These are phyloP conservation scores for Santalum album DNA, from an alignment of 164 flowering plant genomes.

Conservation along the genomic window DNA sequence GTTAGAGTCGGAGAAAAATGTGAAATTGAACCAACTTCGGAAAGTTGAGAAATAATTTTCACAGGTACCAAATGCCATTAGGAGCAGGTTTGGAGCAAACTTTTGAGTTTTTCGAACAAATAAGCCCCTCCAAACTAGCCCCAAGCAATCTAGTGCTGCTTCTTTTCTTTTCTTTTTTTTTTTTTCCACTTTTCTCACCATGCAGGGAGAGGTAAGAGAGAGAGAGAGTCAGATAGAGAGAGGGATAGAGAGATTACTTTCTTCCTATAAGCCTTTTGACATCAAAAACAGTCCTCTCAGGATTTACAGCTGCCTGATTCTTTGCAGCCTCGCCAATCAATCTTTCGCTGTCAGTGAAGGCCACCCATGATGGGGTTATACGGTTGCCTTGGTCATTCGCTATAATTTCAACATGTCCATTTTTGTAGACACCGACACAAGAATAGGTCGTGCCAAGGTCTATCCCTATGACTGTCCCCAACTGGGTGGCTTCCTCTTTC, in stretches of 20 bases:
- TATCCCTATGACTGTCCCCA: slow-evolving; percentile 82
- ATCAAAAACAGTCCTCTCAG: slow-evolving; percentile 71
- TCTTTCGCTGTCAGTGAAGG: slow-evolving; percentile 69
- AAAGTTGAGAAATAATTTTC: too few relatives aligned
- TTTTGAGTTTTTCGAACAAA: too few relatives aligned
- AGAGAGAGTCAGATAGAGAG: too few relatives aligned
- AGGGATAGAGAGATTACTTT: slow-evolving; percentile 58
- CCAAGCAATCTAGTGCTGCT: too few relatives aligned
- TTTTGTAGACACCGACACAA: slow-evolving; percentile 87
- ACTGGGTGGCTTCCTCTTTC: slow-evolving; percentile 61
- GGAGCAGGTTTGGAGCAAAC: too few relatives aligned
- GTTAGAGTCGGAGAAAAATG: too few relatives aligned
- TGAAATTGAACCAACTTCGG: too few relatives aligned
- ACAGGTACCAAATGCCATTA: too few relatives aligned
- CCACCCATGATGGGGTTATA: slow-evolving; percentile 90
- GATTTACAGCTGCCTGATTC: slow-evolving; percentile 74
- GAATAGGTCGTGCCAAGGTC: slow-evolving; percentile 87
- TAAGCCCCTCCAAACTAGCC: too few relatives aligned
- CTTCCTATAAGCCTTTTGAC: slow-evolving; percentile 82
- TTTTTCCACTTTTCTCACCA: too few relatives aligned
- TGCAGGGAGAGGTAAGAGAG: too few relatives aligned
- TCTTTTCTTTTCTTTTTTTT: too few relatives aligned
- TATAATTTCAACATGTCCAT: slow-evolving; percentile 81
- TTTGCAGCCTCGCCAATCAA: slow-evolving; percentile 88
- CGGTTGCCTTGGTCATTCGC: slow-evolving; percentile 93